Conservation (phyloP, 345 rosid genomes). For the Populus davidiana region DNA sequence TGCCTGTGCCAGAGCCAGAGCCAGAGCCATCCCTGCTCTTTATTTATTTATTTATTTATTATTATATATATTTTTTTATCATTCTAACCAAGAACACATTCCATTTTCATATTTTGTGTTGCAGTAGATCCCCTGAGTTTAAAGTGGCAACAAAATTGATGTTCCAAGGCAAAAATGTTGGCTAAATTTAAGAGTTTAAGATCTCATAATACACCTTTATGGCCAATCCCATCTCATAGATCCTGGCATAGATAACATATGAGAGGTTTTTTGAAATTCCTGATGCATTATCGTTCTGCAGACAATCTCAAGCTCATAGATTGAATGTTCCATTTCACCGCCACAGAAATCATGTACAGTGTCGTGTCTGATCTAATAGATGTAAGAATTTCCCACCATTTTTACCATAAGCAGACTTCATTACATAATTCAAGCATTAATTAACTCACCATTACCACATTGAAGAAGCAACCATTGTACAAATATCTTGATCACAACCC, state of each 20-base stretch:
- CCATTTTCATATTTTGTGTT: background rate
- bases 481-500: background rate
- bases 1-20: background rate
- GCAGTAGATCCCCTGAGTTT: background rate
- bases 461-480: background rate
- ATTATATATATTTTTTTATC: too few species aligned
- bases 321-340: background rate
- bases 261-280: background rate
- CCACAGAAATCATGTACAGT: background rate
- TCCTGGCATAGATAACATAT: background rate
- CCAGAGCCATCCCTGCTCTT: background rate
- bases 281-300: too few species aligned
- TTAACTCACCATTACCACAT: background rate
- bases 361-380: background rate
- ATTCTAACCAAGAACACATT: too few species aligned
- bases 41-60: too few species aligned
- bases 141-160: background rate
- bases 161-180: background rate
- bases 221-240: background rate
- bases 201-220: background rate
- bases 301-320: background rate
- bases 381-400: background rate
- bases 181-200: background rate
- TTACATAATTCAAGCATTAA: background rate
- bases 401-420: background rate